Evolutionary conservation across 306 rosid species (phyloP), one percentile per base, ranked within the genome.

Genomic region (Fragaria ananassa): DNA sequence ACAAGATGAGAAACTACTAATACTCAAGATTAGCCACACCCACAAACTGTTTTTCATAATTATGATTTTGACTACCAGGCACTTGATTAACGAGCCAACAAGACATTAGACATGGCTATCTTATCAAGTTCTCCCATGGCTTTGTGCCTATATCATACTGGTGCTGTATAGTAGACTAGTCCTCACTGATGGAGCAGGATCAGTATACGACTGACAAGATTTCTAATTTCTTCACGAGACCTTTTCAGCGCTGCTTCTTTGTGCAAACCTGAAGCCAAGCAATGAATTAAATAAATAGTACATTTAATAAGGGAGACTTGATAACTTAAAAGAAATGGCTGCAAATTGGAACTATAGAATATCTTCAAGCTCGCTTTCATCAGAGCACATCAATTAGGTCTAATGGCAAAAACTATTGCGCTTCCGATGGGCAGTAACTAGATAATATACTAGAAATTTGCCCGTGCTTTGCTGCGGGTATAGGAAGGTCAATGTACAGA

Each of bases 151-250:
- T 49, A 50, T 47, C 17, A 18, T 15, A 46, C 12, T 10, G 27
- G 35, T 51, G 76, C 49, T 2, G 64, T 12, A 64, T 31, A 31
- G 34, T 31, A 31, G 34, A 50, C 12, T 12, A 74, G 70, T 47
- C 39, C 91, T 91, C 85, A 91, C 98, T 84, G 83, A 72, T 83
- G 87, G 74, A 94, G 96, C 57, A 92, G 83, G 75, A 80, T 67
- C 76, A 94, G 85, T 75, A 88, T 81, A 82, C 83, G 83, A 61
- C 67, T 75, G 74, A 86, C 81, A 68, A 82, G 80, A 63, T 71
- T 66, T 84, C 92, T 87, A 72, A 94, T 87, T 68, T 85, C 95
- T 84, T 85, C 89, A 53, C 87, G 51, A 31, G 89, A 82, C 76
- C 71, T 88, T 85, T 81, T 85, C 68, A 82, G 11, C 67, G 91